These are phyloP conservation scores for Leptographium galeiforme DNA, from an alignment of 2,329 filamentous ascomycete species.

Conservation along the genomic window DNA sequence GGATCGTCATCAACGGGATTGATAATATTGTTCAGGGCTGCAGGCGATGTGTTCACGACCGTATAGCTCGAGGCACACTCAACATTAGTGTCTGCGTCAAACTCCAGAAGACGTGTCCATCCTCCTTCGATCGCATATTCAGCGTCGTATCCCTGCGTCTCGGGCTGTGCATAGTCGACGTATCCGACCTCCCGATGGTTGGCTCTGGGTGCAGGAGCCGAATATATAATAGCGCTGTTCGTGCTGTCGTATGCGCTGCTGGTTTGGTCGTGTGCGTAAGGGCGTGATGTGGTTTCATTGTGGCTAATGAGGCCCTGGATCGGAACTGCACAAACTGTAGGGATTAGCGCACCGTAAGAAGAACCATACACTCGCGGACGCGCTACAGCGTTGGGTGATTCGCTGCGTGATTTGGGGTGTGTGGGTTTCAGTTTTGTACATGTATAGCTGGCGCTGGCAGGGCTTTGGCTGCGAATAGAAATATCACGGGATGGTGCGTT, in stretches of 20 bases:
- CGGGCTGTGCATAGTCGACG: neutral
- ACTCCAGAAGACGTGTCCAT: neutral
- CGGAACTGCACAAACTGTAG: neutral
- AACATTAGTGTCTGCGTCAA: neutral
- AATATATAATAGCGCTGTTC: no score
- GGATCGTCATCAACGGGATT: slow-evolving; percentile 3
- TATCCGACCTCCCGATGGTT: neutral
- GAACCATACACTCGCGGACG: neutral
- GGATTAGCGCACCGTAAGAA: neutral
- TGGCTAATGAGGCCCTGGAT: neutral
- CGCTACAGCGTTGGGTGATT: neutral
- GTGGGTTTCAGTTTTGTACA: neutral
- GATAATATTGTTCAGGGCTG: slow-evolving; percentile 4
- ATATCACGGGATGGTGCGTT: neutral
- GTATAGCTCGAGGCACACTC: neutral
- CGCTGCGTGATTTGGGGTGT: neutral
- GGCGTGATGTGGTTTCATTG: no score
- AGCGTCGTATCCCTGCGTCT: neutral
- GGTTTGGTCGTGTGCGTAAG: no score
- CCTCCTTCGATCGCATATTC: neutral
- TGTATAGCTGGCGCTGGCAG: neutral
- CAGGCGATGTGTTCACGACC: neutral
- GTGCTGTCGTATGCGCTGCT: no score
- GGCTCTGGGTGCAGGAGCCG: neutral
- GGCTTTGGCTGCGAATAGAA: neutral